A percentile compares a stretch with the other conserved stretches of the same genome.
These are phyloP conservation scores for Pichia kluyveri DNA, from an alignment of 805 yeast genomes.

Conservation along the genomic window DNA sequence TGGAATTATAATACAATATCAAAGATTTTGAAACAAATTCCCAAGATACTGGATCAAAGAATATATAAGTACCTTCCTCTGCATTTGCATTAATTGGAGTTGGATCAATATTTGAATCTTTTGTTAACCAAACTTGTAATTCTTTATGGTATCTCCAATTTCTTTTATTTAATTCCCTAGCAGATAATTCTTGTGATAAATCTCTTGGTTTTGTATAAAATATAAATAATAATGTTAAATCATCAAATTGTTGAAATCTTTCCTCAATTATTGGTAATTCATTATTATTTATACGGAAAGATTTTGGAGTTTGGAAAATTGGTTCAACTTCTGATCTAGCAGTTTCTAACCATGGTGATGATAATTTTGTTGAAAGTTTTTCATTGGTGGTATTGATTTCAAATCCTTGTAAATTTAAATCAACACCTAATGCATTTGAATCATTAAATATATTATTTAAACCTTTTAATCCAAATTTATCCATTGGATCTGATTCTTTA, in stretches of 20 bases:
- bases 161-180: conserved; percentile 80
- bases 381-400: conserved; percentile 36
- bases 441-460: conserved; percentile 54
- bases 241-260: conserved; percentile 59
- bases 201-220: conserved; percentile 93
- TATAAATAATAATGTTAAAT: conserved; percentile 87
- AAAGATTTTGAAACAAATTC: conserved; percentile 74
- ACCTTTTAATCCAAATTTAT: conserved; percentile 61
- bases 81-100: conserved; percentile 70
- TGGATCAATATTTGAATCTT: conserved; percentile 73
- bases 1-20: conserved; percentile 41
- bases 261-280: conserved; percentile 22
- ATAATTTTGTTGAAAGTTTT: conserved; percentile 53
- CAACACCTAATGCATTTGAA: conserved; percentile 62
- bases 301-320: conserved; percentile 54
- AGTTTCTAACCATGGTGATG: conserved; percentile 95
- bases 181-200: conserved; percentile 86
- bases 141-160: conserved; percentile 98
- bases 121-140: conserved; percentile 92
- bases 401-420: conserved; percentile 57
- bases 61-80: conserved; percentile 87
- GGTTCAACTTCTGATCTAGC: conserved; percentile 89
- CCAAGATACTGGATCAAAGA: conserved; percentile 95
- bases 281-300: conserved; percentile 28
- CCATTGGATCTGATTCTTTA: conserved; percentile 24